Conservation (phyloP, 2,329 filamentous ascomycete genomes). For the Verticillium zaregamsianum region DNA sequence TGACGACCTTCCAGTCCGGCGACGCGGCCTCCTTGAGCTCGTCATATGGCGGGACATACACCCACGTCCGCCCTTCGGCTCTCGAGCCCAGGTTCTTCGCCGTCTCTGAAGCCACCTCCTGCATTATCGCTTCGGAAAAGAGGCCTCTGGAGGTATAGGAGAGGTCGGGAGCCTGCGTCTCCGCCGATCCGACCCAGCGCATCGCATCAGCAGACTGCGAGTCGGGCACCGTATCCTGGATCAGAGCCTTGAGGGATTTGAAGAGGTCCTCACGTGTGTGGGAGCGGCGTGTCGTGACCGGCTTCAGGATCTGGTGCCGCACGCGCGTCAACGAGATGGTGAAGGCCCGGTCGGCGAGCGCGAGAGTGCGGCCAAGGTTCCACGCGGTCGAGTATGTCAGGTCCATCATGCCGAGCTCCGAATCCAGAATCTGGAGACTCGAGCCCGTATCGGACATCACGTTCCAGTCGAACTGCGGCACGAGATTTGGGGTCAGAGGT, state of each 20-base stretch:
- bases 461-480: slow-evolving; percentile 5
- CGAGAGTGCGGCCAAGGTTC: slow-evolving; percentile 35
- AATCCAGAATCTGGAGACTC: slow-evolving; percentile 36
- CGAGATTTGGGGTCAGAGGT: slow-evolving; percentile 27
- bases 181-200: neutral
- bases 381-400: slow-evolving; percentile 38
- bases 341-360: slow-evolving; percentile 28
- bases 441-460: slow-evolving; percentile 25
- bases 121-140: too few species aligned
- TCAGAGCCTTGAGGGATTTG: neutral
- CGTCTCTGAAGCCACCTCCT: neutral
- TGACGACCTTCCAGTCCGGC: slow-evolving; percentile 31
- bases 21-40: slow-evolving; percentile 24
- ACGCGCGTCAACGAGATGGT: slow-evolving; percentile 17
- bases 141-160: too few species aligned
- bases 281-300: neutral
- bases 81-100: neutral
- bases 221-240: neutral
- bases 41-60: slow-evolving; percentile 9
- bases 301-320: neutral
- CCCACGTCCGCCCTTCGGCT: too few species aligned
- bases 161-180: too few species aligned
- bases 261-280: neutral
- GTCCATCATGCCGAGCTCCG: slow-evolving; percentile 34
- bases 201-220: neutral